Evolutionary conservation across 1,139 yeast genomes (phyloP), one percentile per base, ranked within the genome.

Genomic region (Torulaspora pretoriensis): DNA sequence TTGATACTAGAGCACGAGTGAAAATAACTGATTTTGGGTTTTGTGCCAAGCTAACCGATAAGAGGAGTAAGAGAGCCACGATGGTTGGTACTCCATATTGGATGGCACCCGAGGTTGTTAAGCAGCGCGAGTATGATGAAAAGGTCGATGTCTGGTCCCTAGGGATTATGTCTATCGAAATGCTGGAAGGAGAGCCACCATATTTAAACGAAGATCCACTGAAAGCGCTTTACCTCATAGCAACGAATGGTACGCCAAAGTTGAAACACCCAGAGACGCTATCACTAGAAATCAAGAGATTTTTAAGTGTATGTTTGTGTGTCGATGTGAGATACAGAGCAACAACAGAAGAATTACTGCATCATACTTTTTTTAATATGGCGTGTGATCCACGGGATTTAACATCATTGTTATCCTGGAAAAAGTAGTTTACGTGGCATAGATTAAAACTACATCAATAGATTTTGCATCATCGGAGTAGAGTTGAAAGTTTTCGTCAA

Each of bases 81-180:
- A 89, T 92, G 97, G 98, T 90, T 4, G 98, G 98, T 31, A 92
- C 98, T 0, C 98, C 98, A 9, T 92, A 92, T 66, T 92, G 98
- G 98, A 92, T 92, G 98, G 98, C 98, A 0, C 98, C 98, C 3
- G 98, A 92, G 68, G 97, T 92, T 40, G 97, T 92, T 43, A 87
- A 89, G 67, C 97, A 90, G 60, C 88, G 89, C 67, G 96, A 89
- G 60, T 92, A 92, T 60, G 98, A 90, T 57, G 96, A 87, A 55
- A 92, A 92, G 66, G 97, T 92, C 17, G 98, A 92, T 67, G 94
- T 94, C 31, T 92, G 98, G 98, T 88, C 96, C 2, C 71, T 92
- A 51, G 98, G 98, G 53, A 92, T 92, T 55, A 94, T 92, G 97
- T 86, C 96, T 2, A 92, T 92, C 58, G 98, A 92, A 69, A 90